Conservation (phyloP, 1,284 basidiomycete species). For the Boletus mariae region DNA sequence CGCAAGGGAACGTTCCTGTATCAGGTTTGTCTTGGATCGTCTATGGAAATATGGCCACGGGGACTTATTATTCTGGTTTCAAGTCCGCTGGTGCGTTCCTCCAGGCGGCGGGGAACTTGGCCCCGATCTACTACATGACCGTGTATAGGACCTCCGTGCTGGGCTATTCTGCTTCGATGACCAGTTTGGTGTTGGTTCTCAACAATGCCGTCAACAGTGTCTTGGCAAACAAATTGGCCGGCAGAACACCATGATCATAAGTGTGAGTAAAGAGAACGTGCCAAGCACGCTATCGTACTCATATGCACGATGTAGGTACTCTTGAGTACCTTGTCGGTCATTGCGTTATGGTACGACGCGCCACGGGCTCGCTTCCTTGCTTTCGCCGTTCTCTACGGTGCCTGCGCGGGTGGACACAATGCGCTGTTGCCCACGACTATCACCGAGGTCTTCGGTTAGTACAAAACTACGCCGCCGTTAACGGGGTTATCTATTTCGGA, state of each 20-base stretch:
- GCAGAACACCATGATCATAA: background rate
- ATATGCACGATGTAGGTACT: background rate
- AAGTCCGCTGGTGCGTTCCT: background rate
- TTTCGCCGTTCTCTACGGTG: background rate
- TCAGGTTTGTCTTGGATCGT: background rate
- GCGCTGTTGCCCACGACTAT: constrained; percentile 4
- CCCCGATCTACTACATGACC: background rate
- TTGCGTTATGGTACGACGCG: background rate
- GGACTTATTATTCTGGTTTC: background rate
- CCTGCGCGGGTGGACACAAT: constrained; percentile 2
- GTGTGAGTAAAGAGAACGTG: background rate
- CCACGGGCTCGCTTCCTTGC: background rate
- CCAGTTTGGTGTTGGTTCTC: background rate
- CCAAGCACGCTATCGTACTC: background rate
- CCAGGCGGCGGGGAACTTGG: background rate
- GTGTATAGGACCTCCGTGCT: background rate
- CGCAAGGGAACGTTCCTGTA: too few relatives aligned
- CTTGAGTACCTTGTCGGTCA: background rate
- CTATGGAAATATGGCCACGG: background rate
- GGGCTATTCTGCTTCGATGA: background rate
- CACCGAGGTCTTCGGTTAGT: constrained; percentile 1
- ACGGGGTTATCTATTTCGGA: background rate
- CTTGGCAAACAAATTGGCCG: background rate
- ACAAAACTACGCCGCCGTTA: background rate
- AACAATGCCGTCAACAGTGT: background rate